Evolutionary conservation across 768 basidiomycete species (phyloP).

Genomic region (Megacollybia marginata): DNA sequence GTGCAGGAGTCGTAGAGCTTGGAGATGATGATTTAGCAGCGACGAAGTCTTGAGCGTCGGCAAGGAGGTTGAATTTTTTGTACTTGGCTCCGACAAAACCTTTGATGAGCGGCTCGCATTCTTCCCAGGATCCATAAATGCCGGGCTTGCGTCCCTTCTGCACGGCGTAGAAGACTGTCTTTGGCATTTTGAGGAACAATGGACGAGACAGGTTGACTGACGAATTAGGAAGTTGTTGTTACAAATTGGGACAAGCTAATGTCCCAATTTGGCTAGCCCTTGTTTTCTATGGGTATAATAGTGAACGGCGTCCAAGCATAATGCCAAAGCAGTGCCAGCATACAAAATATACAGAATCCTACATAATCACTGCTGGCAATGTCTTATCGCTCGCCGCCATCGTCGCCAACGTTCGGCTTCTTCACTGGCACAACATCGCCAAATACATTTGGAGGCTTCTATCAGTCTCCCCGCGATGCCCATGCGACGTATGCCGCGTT

Average conservation of each 20-base stretch:
- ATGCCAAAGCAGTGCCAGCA: conserved; percentile 10
- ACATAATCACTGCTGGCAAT: conserved; percentile 5
- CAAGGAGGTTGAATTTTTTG: conserved; percentile 56
- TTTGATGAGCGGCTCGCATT: conserved; percentile 62
- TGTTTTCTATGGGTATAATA: not conserved
- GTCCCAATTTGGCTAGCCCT: not conserved
- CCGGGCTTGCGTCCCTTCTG: conserved; percentile 55
- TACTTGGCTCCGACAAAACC: conserved; percentile 53
- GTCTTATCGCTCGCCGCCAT: conserved; percentile 29
- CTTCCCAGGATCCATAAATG: conserved; percentile 66
- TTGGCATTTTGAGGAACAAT: conserved; percentile 16
- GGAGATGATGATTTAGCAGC: not conserved
- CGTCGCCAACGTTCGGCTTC: conserved; percentile 52
- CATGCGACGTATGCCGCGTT: conserved; percentile 55
- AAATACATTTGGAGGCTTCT: conserved; percentile 48
- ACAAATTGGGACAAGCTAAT: not conserved
- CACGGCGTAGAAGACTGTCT: conserved; percentile 64
- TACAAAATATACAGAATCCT: conserved; percentile 30
- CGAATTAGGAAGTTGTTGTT: not conserved
- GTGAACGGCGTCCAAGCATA: too few species aligned
- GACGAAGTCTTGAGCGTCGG: conserved; percentile 50
- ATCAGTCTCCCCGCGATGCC: conserved; percentile 54
- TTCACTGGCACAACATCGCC: conserved; percentile 48
- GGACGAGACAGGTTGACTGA: too few species aligned
- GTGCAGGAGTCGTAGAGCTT: too few species aligned